These are phyloP conservation scores for Neonectria punicea DNA, from an alignment of 2,329 filamentous ascomycete species.

Conservation along the genomic window DNA sequence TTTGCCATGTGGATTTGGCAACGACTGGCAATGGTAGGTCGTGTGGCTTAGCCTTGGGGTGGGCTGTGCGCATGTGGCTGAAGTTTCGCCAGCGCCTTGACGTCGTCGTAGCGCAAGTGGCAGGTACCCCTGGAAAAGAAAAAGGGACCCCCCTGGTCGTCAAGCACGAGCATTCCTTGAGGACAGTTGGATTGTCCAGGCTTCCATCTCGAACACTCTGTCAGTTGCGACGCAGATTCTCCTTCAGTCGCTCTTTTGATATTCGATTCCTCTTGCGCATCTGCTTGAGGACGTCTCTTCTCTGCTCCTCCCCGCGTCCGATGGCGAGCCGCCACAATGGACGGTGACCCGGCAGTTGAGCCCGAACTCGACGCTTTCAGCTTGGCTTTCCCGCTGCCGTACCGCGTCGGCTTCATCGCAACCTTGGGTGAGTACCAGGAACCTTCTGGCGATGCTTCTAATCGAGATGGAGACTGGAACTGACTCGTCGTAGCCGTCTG, in stretches of 20 bases:
- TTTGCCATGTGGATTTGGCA: background rate
- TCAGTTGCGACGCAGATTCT: background rate
- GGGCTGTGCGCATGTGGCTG: slow-evolving; percentile 11
- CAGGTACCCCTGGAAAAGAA: slow-evolving; percentile 38
- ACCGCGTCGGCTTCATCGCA: slow-evolving; percentile 85
- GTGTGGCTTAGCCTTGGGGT: slow-evolving; percentile 10
- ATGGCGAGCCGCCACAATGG: slow-evolving; percentile 61
- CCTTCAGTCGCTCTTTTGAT: slow-evolving; percentile 28
- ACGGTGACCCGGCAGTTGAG: slow-evolving; percentile 79
- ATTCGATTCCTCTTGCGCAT: slow-evolving; percentile 18
- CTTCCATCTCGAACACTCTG: slow-evolving; percentile 32
- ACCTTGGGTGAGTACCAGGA: slow-evolving; percentile 74
- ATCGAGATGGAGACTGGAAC: slow-evolving; percentile 2
- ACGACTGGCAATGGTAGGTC: background rate
- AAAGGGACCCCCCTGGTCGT: slow-evolving; percentile 32
- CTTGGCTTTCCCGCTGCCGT: slow-evolving; percentile 86
- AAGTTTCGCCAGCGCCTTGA: slow-evolving; percentile 3
- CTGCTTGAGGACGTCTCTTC: slow-evolving; percentile 13
- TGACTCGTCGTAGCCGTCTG: slow-evolving; percentile 75
- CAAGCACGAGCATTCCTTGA: slow-evolving; percentile 25
- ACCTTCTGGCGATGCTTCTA: background rate
- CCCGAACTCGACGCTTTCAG: slow-evolving; percentile 84
- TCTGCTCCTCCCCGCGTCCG: slow-evolving; percentile 22
- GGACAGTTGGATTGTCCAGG: slow-evolving; percentile 41
- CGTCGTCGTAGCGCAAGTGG: slow-evolving; percentile 10